Percentiles rank a stretch among this genome's conserved stretches.
These are phyloP conservation scores for Trichoderma simmonsii DNA, from an alignment of 2,329 filamentous ascomycete species.

Conservation along the genomic window DNA sequence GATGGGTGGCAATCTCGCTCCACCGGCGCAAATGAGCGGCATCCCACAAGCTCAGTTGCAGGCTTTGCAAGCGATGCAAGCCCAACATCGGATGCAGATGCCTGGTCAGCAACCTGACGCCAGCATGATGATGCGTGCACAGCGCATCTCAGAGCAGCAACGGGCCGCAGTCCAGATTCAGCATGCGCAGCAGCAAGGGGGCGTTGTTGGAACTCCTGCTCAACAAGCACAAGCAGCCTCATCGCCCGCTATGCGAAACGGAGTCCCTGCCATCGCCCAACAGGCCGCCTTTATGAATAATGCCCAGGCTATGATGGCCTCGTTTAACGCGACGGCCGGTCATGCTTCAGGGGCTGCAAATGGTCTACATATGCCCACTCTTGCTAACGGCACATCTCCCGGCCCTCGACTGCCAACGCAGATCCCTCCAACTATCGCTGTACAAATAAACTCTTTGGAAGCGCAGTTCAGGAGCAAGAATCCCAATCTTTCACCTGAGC, in stretches of 20 bases:
- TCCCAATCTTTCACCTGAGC: conserved; percentile 49
- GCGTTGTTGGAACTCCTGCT: conserved; percentile 31
- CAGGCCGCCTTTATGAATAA: conserved; percentile 52
- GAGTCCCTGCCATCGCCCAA: conserved; percentile 46
- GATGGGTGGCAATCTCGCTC: conserved; percentile 49
- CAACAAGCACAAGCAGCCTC: conserved; percentile 41
- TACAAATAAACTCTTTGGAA: conserved; percentile 52
- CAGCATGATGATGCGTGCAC: conserved; percentile 59
- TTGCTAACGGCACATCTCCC: conserved; percentile 43
- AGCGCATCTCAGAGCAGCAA: conserved; percentile 65
- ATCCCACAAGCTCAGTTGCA: conserved; percentile 70
- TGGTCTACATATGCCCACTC: conserved; percentile 46
- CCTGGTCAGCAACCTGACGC: conserved; percentile 45
- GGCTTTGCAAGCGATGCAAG: conserved; percentile 40
- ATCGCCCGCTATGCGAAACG: conserved; percentile 42
- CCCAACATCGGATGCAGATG: conserved; percentile 58
- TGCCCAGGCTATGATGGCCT: conserved; percentile 52
- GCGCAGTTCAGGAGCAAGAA: conserved; percentile 50
- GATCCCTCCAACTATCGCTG: conserved; percentile 45
- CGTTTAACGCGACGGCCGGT: conserved; percentile 43
- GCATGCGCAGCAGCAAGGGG: conserved; percentile 36
- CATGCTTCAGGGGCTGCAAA: conserved; percentile 45
- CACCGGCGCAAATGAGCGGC: conserved; percentile 59
- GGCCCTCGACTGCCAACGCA: conserved; percentile 41
- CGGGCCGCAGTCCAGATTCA: conserved; percentile 48